Conservation (phyloP, 108 stramenopile species). For the Conticribra guillardii region DNA sequence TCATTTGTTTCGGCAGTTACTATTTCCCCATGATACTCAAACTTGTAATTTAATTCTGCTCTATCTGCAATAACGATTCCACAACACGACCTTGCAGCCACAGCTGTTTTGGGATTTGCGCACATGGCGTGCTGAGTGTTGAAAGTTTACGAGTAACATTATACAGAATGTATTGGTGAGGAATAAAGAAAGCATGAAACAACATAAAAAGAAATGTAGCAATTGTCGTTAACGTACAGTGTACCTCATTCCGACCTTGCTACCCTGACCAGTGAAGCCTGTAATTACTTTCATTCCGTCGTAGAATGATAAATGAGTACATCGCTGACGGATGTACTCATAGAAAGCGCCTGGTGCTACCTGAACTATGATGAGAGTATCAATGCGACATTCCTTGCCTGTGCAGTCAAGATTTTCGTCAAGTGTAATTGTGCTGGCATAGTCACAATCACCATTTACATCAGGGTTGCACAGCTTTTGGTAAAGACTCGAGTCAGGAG, state of each 20-base stretch:
- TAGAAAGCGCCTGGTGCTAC: slow-evolving; percentile 53
- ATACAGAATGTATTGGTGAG: too few relatives aligned
- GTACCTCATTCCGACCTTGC: too few relatives aligned
- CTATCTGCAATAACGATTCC: slow-evolving; percentile 1
- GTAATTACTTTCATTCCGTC: slow-evolving; percentile 56
- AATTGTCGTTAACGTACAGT: too few relatives aligned
- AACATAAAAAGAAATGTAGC: too few relatives aligned
- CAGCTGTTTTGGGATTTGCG: slow-evolving; percentile 19
- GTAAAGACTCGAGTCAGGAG: slow-evolving; percentile 36
- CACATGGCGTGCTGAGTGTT: too few relatives aligned
- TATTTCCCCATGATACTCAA: too few relatives aligned
- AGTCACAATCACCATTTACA: slow-evolving; percentile 36
- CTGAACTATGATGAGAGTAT: slow-evolving; percentile 49
- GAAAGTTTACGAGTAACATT: too few relatives aligned
- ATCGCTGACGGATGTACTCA: too few relatives aligned
- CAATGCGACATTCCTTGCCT: slow-evolving; percentile 59
- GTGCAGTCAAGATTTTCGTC: slow-evolving; percentile 48
- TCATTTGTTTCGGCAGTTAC: too few relatives aligned
- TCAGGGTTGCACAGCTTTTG: slow-evolving; percentile 38
- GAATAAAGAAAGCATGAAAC: too few relatives aligned
- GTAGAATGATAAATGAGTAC: too few relatives aligned
- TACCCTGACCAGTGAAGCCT: slow-evolving; percentile 8
- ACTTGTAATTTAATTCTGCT: too few relatives aligned
- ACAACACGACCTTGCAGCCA: slow-evolving; percentile 47
- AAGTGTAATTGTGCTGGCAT: slow-evolving; percentile 38